Percentiles rank a stretch among this genome's conserved stretches.
These are phyloP conservation scores for Benincasa hispida DNA, from an alignment of 306 rosid genomes.

Conservation along the genomic window DNA sequence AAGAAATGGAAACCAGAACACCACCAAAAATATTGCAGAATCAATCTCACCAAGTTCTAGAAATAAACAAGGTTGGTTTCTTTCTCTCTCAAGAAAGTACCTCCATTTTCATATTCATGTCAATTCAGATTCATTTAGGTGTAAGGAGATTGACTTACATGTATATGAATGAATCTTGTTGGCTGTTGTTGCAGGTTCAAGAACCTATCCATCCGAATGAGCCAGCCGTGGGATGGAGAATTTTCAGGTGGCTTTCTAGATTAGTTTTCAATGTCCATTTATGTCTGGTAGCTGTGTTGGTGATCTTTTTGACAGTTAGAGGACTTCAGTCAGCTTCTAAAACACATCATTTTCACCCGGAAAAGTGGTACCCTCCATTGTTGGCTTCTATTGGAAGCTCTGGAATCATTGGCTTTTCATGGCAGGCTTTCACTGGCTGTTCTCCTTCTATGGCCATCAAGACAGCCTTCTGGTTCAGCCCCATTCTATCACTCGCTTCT, in stretches of 20 bases:
- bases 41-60: slow-evolving; percentile 14
- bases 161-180: background rate
- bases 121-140: background rate
- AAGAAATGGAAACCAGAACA: background rate
- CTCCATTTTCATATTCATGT: background rate
- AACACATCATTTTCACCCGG: slow-evolving; percentile 39
- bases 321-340: slow-evolving; percentile 26
- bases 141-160: background rate
- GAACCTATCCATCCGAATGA: slow-evolving; percentile 18
- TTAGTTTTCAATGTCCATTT: slow-evolving; percentile 37
- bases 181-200: slow-evolving; percentile 22
- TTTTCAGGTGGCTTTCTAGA: slow-evolving; percentile 17
- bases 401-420: slow-evolving; percentile 37
- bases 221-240: slow-evolving; percentile 13
- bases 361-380: slow-evolving; percentile 44
- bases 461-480: slow-evolving; percentile 47
- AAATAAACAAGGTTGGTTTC: slow-evolving; percentile 20
- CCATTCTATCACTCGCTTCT: slow-evolving; percentile 33
- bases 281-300: slow-evolving; percentile 21
- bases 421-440: slow-evolving; percentile 35
- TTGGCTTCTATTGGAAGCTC: slow-evolving; percentile 22
- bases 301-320: slow-evolving; percentile 21
- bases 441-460: slow-evolving; percentile 37
- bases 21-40: background rate
- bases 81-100: slow-evolving; percentile 15